These are phyloP conservation scores for Perkinsus olseni DNA, from an alignment of 169 alveolate species.

Conservation along the genomic window DNA sequence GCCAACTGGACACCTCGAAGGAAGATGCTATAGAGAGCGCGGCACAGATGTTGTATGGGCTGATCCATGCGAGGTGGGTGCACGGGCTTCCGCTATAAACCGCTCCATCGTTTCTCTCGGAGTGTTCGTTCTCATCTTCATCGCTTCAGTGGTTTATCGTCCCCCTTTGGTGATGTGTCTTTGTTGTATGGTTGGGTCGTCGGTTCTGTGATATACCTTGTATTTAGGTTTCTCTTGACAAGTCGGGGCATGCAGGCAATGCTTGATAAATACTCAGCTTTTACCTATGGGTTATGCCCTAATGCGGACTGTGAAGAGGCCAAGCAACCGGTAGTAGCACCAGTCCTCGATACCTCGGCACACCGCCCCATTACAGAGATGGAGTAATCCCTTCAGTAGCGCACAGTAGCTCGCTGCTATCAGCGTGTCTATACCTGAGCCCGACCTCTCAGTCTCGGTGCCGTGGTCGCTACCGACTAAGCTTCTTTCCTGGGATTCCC, in stretches of 20 bases:
- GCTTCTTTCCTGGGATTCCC: background rate
- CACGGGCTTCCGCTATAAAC: no score
- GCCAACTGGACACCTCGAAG: background rate
- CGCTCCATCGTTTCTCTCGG: no score
- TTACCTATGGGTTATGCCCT: slow-evolving; percentile 44
- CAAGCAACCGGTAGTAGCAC: background rate
- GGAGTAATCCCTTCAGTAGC: no score
- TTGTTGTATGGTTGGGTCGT: no score
- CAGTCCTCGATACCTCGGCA: slow-evolving; percentile 19
- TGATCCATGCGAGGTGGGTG: slow-evolving; percentile 40
- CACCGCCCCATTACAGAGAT: slow-evolving; percentile 40
- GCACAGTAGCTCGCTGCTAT: no score
- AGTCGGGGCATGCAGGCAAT: slow-evolving; percentile 44
- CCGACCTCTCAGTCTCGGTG: no score
- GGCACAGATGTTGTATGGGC: slow-evolving; percentile 40
- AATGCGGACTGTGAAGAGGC: slow-evolving; percentile 22
- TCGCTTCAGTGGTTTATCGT: no score
- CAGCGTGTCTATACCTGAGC: no score
- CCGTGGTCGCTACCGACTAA: no score
- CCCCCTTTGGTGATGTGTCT: no score
- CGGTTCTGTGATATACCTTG: no score
- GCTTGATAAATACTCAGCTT: slow-evolving; percentile 39
- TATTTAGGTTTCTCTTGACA: slow-evolving; percentile 27
- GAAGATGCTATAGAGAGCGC: slow-evolving; percentile 37
- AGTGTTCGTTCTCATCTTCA: no score